A percentile compares a stretch with the other conserved stretches of the same genome.
phyloP scores from a whole-genome alignment of 768 basidiomycete genomes.

The Lactarius akahatsu region DNA sequence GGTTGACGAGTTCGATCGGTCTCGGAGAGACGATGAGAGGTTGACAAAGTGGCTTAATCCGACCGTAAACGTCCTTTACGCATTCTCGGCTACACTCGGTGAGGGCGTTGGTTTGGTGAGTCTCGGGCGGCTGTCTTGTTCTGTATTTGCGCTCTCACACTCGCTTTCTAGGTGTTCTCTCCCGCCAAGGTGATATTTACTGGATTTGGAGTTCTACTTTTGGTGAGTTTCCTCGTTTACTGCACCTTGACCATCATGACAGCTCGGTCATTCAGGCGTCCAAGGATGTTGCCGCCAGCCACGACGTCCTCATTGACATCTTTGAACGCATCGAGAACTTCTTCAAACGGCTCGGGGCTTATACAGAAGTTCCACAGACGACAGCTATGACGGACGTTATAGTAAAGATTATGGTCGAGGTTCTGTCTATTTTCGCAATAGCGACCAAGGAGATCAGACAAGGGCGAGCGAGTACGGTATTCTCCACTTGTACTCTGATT shows the following conservation, averaged over 20 bases:
- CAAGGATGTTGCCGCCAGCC: neutral
- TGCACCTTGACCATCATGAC: neutral
- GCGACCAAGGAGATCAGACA: neutral
- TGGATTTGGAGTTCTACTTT: neutral
- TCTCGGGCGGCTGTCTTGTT: neutral
- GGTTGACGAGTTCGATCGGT: neutral
- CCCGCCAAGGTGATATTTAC: slow-evolving; percentile 3
- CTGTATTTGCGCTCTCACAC: neutral
- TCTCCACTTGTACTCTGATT: neutral
- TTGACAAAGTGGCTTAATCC: slow-evolving; percentile 9
- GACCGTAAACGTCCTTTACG: neutral
- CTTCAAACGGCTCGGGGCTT: neutral
- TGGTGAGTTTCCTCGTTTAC: neutral
- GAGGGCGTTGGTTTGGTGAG: neutral
- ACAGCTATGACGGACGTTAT: neutral
- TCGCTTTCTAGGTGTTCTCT: neutral
- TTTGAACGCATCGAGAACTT: slow-evolving; percentile 2
- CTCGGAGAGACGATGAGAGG: neutral
- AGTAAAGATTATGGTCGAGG: neutral
- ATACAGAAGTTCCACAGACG: neutral
- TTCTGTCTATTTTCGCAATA: neutral
- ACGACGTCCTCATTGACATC: neutral
- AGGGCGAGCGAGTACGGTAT: neutral
- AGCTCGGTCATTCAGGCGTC: neutral
- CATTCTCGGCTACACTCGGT: neutral